Base-by-base conservation (phyloP, 192 early-diverging fungal species). In the Podila horticola region DNA sequence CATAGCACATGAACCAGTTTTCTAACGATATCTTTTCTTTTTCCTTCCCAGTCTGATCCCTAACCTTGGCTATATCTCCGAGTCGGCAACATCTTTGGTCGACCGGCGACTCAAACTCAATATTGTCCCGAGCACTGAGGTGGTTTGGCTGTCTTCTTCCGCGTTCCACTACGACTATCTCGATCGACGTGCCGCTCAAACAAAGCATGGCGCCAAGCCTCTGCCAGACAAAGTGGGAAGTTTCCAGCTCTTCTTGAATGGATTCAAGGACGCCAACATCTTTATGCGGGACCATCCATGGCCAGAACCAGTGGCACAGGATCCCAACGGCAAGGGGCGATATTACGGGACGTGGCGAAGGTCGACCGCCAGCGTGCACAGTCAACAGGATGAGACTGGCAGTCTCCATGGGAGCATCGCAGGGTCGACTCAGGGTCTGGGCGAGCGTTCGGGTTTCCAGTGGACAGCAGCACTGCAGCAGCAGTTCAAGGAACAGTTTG, bases 31-130 rank as follows among this genome's bases (percentile, higher is more conserved):
- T 62, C 41, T 51, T 58, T n/a, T 49, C 62, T 26, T 45, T 22
- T 31, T n/a, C 28, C 41, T 70, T 64, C 12, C 52, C 30, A 85
- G 88, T 69, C 75, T 97, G 65, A 96, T 97, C 58, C 95, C 95
- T 6, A 97, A 97, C 66, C 74, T 94, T 5, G 96, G 95, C 13
- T 97, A 97, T 64, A 77, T 97, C 1, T 94, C 94, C 2, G 96
- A 97, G 82, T 90, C 96, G n/a, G 93, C 90, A 4, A 94, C 96
- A 3, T 94, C 92, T 10, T 89, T 91, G 26, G 82, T 97, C 5
- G 96, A 97, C 71, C 84, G 87, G 3, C 84, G 92, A 30, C 81
- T 97, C 20, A 85, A 90, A n/a, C 83, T 95, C 22, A 86, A 90
- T 67, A 90, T 97, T 48, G 95, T 96, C 5, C 96, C 96, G 0